Evolutionary conservation across 768 basidiomycete species (phyloP), one percentile per base, ranked within the genome.

Genomic region (Lactarius quietus): DNA sequence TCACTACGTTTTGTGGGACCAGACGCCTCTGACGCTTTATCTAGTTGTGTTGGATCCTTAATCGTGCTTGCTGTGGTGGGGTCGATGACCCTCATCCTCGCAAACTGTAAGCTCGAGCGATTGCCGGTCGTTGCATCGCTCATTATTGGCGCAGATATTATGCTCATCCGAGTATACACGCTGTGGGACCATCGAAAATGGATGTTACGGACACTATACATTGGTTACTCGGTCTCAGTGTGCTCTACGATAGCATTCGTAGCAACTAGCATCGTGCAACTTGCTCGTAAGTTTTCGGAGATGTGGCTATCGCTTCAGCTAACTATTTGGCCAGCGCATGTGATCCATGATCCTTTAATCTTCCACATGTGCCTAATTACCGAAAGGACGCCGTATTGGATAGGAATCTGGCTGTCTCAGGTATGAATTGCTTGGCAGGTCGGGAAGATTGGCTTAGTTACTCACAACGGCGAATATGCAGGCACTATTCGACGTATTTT

Each of bases 401-500:
- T 65, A 35, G 67, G 67, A 26, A 68, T 76, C 3, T 79, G 77
- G 76, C 70, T 74, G 3, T 75, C 72, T n/a, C 76, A 77, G 48
- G 78, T 80, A 64, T 18, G 73, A n/a, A 10, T 41, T 48, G 3
- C 14, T 35, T 39, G 28, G n/a, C 15, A 31, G 3, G 26, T 23
- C 6, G 20, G 23, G 15, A 26, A 6, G 20, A 52, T 17, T 35
- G n/a, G n/a, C n/a, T 57, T 10, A 36, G 14, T 23, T 15, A 33
- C 48, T 57, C 26, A 52, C 28, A 57, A 15, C 23, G 9, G n/a
- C 54, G 28, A 3, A 51, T 4, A 10, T 28, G 15, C 67, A 79
- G 78, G 70, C 78, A 61, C 57, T 77, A 6, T 78, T 79, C 54
- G 78, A 80, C 53, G 57, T 75, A 3, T 67, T 76, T 52, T 77